Percentiles rank a stretch among this genome's conserved stretches.
phyloP scores from a whole-genome alignment of 75 land plant species.

The Selaginella moellendorffii region DNA sequence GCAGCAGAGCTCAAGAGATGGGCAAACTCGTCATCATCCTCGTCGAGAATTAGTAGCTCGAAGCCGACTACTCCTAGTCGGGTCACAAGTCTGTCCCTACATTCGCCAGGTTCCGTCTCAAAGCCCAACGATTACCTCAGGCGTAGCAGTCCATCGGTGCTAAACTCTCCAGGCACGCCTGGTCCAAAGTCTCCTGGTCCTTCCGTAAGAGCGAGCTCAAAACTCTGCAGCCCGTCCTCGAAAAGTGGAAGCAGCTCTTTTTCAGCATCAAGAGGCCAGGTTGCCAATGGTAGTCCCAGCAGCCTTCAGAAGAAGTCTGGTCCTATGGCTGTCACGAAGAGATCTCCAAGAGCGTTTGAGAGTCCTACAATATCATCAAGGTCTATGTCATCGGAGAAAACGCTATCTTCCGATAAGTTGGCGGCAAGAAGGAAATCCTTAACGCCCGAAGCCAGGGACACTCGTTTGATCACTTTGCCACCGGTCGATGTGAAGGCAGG shows the following conservation, averaged over 20 bases:
- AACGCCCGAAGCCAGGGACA: constrained; percentile 53
- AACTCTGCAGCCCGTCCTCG: constrained; percentile 8
- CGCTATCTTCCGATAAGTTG: constrained; percentile 27
- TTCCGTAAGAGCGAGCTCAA: background rate
- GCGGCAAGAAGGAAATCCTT: constrained; percentile 35
- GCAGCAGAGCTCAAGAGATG: constrained; percentile 7
- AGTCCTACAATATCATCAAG: constrained; percentile 24
- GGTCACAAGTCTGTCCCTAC: background rate
- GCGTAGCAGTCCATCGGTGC: constrained; percentile 1
- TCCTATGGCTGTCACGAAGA: background rate
- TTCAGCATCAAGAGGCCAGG: constrained; percentile 11
- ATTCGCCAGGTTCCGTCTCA: background rate
- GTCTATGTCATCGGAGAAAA: background rate
- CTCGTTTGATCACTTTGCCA: constrained; percentile 63
- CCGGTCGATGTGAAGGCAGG: constrained; percentile 72
- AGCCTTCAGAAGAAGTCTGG: background rate
- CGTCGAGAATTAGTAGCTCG: background rate
- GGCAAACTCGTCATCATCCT: constrained; percentile 3
- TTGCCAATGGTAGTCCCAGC: constrained; percentile 1
- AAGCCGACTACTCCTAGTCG: background rate
- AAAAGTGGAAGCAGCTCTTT: constrained; percentile 12
- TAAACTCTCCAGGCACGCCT: background rate
- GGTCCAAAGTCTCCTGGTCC: constrained; percentile 6
- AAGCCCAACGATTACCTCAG: background rate
- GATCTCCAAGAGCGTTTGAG: background rate